phyloP scores from a whole-genome alignment of 2,329 filamentous ascomycete species.

The Arthrobotrys entomopaga region DNA sequence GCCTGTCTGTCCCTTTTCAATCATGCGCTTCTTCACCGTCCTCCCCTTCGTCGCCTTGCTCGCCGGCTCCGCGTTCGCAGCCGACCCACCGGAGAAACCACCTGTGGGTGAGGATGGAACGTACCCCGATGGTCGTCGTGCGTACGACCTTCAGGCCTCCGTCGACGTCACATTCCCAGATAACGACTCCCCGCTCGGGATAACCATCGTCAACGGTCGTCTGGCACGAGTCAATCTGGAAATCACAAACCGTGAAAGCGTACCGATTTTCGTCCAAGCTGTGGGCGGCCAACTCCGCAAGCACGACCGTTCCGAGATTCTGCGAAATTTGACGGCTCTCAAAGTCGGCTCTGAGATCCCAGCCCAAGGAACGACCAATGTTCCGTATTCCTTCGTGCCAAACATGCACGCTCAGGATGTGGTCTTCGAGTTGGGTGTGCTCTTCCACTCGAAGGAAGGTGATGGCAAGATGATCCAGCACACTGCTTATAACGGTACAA shows the following conservation, averaged over 20 bases:
- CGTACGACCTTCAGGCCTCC: slow-evolving; percentile 71
- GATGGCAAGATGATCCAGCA: slow-evolving; percentile 70
- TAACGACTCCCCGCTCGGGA: slow-evolving; percentile 72
- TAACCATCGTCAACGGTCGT: slow-evolving; percentile 93
- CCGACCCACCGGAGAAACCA: slow-evolving; percentile 33
- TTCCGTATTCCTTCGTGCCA: slow-evolving; percentile 85
- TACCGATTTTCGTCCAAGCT: slow-evolving; percentile 78
- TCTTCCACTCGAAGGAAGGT: slow-evolving; percentile 72
- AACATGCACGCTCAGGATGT: slow-evolving; percentile 95
- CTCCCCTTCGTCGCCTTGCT: slow-evolving; percentile 53
- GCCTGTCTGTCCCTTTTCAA: slow-evolving; percentile 9
- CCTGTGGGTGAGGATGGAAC: slow-evolving; percentile 29
- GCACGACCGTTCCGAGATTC: slow-evolving; percentile 69
- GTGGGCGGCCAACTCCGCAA: slow-evolving; percentile 78
- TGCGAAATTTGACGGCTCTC: slow-evolving; percentile 85
- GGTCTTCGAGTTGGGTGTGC: slow-evolving; percentile 77
- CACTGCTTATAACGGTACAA: slow-evolving; percentile 80
- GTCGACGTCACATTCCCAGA: slow-evolving; percentile 73
- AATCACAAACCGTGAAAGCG: slow-evolving; percentile 83
- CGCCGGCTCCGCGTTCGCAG: slow-evolving; percentile 49
- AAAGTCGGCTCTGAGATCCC: slow-evolving; percentile 52
- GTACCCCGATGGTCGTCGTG: slow-evolving; percentile 38
- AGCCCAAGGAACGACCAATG: slow-evolving; percentile 69
- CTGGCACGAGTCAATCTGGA: slow-evolving; percentile 84
- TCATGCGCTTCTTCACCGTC: slow-evolving; percentile 43